Base-by-base conservation (phyloP, 768 basidiomycete genomes). In the Mycena latifolia region DNA sequence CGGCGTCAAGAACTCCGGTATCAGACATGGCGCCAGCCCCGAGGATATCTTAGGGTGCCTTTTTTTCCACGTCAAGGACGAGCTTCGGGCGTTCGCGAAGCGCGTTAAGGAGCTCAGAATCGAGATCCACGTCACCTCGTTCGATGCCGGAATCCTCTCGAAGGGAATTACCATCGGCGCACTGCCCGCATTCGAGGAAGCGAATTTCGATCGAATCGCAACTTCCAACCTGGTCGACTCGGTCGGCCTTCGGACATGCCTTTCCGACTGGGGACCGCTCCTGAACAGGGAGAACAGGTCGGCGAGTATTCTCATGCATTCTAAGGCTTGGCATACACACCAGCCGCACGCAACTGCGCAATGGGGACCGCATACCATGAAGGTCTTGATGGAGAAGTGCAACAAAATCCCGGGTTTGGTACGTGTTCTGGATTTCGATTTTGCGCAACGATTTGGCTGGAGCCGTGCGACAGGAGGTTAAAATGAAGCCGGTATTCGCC, bases 141-240 rank as follows among this genome's bases (percentile, higher is more conserved):
- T 67, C n/a, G 81, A 85, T 51, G 78, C 83, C 15, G 58, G 65
- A 11, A 55, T 61, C 10, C 76, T 84, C 31, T 70, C 82, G 6
- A 61, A 63, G n/a, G 59, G 45, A 0, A 76, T 85, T 28, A 55
- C 63, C 24, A 64, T 67, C 6, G 74, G 72, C 20, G 59, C 63
- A 12, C 52, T 78, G 17, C 64, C 66, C 20, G 67, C 74, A 1
- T 79, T 79, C 61, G 63, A 71, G 15, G 64, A 66, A 41, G 58
- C 66, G 17, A 74, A 70, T 37, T 79, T 79, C 55, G 76, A 80
- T 63, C 68, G 77, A 20, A 72, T 80, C 39, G 72, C 77, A 39
- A 74, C 74, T 15, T 77, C 73, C 28, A 76, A 75, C 45, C 17
- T 77, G 43, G 70, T 69, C 5, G 77, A 77, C 29, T 70, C 65